phyloP scores from a whole-genome alignment of 2,329 filamentous ascomycete genomes.

The Scleromitrula shiraiana region DNA sequence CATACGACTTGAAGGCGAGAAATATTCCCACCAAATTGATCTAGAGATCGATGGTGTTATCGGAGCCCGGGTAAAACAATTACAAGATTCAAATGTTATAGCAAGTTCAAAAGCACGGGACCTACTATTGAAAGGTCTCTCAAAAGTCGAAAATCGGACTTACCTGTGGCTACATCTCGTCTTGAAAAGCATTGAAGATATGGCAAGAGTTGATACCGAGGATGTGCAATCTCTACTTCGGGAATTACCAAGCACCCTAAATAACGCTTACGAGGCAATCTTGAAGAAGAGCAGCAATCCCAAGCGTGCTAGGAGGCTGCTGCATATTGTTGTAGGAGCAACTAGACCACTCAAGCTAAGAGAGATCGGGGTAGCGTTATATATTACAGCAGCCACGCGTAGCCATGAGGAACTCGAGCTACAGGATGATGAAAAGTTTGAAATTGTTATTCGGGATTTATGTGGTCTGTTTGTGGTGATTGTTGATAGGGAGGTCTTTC shows the following conservation, averaged over 20 bases:
- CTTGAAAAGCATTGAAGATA: background rate
- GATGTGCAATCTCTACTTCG: background rate
- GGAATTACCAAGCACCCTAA: background rate
- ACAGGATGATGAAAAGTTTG: slow-evolving; percentile 5
- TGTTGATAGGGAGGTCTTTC: slow-evolving; percentile 6
- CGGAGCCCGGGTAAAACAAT: background rate
- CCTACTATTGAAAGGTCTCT: background rate
- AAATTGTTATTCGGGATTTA: slow-evolving; percentile 5
- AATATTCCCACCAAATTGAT: slow-evolving; percentile 1
- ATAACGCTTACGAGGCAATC: slow-evolving; percentile 6
- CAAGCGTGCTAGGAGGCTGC: background rate
- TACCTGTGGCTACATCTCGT: slow-evolving; percentile 11
- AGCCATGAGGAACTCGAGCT: slow-evolving; percentile 1
- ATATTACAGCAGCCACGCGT: background rate
- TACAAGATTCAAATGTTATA: background rate
- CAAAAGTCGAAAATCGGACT: slow-evolving; percentile 3
- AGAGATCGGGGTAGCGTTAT: slow-evolving; percentile 1
- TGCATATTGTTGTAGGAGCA: slow-evolving; percentile 8
- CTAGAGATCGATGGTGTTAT: slow-evolving; percentile 10
- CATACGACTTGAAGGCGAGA: slow-evolving; percentile 6
- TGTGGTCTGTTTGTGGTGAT: slow-evolving; percentile 9
- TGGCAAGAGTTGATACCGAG: background rate
- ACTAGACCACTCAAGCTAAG: slow-evolving; percentile 1
- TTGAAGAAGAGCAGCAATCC: background rate
- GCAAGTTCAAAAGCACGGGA: background rate